These are phyloP conservation scores for Zymoseptoria tritici DNA, from an alignment of 2,329 filamentous ascomycete species.

Conservation along the genomic window DNA sequence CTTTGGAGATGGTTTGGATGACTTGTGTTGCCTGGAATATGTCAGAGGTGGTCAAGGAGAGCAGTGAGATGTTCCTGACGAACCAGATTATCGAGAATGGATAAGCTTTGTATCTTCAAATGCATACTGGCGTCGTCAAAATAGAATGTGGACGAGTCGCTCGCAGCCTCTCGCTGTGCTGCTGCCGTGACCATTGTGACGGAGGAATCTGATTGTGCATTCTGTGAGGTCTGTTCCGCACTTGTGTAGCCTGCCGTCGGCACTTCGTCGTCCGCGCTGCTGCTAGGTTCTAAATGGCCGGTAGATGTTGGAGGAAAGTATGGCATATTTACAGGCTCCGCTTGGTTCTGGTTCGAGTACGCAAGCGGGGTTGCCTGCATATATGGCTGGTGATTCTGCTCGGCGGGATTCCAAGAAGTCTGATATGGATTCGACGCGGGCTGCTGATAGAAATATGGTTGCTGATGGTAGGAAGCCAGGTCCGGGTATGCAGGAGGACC, in stretches of 20 bases:
- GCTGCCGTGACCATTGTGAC: conserved; percentile 4
- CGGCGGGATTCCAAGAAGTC: conserved; percentile 18
- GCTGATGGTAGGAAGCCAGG: conserved; percentile 21
- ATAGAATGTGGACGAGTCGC: conserved; percentile 18
- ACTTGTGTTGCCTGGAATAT: conserved; percentile 49
- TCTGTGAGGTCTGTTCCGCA: conserved; percentile 8
- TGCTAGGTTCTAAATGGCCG: neutral
- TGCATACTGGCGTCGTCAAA: conserved; percentile 38
- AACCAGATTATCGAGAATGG: conserved; percentile 56
- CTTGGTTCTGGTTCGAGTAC: conserved; percentile 8
- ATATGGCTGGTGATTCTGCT: neutral
- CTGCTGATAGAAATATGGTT: conserved; percentile 26
- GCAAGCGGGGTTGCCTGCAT: conserved; percentile 3
- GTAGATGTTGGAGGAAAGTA: conserved; percentile 13
- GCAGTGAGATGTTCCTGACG: conserved; percentile 16
- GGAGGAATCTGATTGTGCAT: conserved; percentile 7
- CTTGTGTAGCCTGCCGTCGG: conserved; percentile 6
- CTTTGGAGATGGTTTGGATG: conserved; percentile 50
- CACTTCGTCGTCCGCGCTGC: conserved; percentile 7
- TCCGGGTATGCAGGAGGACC: conserved; percentile 18
- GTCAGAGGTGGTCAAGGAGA: conserved; percentile 1
- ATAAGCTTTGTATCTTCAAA: conserved; percentile 52
- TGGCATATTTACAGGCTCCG: conserved; percentile 12
- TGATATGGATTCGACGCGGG: conserved; percentile 16
- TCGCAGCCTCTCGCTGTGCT: conserved; percentile 7